A percentile compares a stretch with the other conserved stretches of the same genome.
phyloP scores from a whole-genome alignment of 345 rosid species.

The Pseudoturritis turrita region DNA sequence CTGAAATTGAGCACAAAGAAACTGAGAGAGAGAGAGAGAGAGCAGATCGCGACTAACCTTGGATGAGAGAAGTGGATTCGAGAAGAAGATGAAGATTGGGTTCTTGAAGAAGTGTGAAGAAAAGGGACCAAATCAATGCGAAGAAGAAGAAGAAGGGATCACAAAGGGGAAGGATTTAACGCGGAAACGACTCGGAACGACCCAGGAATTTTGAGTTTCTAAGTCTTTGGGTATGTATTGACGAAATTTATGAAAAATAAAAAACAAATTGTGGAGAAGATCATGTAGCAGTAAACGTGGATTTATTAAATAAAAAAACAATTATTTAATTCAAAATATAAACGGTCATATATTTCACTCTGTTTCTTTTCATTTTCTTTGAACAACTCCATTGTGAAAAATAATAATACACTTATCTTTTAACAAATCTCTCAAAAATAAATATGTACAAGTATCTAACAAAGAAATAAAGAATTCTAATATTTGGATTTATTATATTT shows the following conservation, averaged over 20 bases:
- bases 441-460: background rate
- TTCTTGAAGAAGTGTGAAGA: background rate
- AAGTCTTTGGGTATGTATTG: conserved; percentile 4
- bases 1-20: background rate
- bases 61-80: background rate
- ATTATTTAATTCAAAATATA: background rate
- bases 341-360: conserved; percentile 14
- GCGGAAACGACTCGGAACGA: conserved; percentile 27
- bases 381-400: background rate
- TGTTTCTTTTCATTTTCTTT: background rate
- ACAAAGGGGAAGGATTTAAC: background rate
- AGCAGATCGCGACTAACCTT: conserved; percentile 13
- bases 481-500: background rate
- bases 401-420: background rate
- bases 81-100: conserved; percentile 4
- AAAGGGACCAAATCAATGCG: conserved; percentile 20
- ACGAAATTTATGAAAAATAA: background rate
- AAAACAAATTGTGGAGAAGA: background rate
- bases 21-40: background rate
- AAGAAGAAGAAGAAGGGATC: conserved; percentile 6
- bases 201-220: background rate
- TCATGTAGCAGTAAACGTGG: background rate
- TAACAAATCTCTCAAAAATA: too few species aligned
- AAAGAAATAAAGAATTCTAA: background rate
- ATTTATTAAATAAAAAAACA: background rate